Evolutionary conservation across 2,329 filamentous ascomycete genomes (phyloP).

Genomic region (Aspergillus quadricinctus): DNA sequence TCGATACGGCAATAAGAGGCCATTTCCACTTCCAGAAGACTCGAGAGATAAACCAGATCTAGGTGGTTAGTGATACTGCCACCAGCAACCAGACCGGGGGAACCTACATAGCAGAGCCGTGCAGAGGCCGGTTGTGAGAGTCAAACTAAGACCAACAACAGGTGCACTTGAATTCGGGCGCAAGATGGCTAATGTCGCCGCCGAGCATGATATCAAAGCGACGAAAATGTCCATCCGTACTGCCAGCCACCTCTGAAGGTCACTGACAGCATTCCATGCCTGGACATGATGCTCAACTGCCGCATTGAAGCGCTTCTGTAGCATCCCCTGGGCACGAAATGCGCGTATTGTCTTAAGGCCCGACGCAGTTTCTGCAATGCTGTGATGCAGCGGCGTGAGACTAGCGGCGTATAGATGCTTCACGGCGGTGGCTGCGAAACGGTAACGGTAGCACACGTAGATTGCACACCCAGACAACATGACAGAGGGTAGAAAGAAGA

Average conservation of each 20-base stretch:
- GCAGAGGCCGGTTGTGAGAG: constrained; percentile 8
- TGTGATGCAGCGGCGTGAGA: constrained; percentile 9
- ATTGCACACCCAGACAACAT: constrained; percentile 5
- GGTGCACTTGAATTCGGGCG: constrained; percentile 5
- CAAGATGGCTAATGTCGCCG: constrained; percentile 4
- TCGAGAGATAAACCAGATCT: constrained; percentile 11
- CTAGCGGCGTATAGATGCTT: constrained; percentile 12
- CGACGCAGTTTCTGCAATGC: constrained; percentile 8
- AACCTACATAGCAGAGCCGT: constrained; percentile 8
- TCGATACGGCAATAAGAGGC: constrained; percentile 68
- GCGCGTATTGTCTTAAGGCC: constrained; percentile 10
- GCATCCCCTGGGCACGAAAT: constrained; percentile 7
- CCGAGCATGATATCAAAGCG: constrained; percentile 9
- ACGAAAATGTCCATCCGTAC: constrained; percentile 13
- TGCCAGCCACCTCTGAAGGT: constrained; percentile 12
- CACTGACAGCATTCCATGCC: constrained; percentile 12
- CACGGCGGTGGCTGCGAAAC: constrained; percentile 10
- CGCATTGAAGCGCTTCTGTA: constrained; percentile 6
- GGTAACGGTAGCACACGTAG: constrained; percentile 9
- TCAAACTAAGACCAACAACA: constrained; percentile 9
- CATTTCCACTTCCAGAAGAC: constrained; percentile 62
- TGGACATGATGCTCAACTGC: constrained; percentile 7
- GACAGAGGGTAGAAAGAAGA: constrained; percentile 11
- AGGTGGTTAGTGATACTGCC: neutral
- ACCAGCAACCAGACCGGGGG: too few relatives aligned